Conservation (phyloP, 345 rosid genomes). For the Populus nigra region DNA sequence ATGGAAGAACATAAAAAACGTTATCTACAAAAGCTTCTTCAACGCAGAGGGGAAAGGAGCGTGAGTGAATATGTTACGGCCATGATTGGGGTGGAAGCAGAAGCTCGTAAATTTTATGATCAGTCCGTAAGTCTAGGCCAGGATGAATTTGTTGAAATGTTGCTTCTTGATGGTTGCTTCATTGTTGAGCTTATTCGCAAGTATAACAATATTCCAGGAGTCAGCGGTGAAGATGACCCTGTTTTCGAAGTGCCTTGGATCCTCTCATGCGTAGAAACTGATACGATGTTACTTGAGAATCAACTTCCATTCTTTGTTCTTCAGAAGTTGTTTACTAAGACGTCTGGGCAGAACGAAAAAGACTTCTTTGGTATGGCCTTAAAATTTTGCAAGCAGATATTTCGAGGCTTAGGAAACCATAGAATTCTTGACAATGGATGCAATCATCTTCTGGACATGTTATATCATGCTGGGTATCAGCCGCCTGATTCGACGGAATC, state of each 20-base stretch:
- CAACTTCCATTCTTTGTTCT: conserved; percentile 29
- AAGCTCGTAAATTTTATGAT: conserved; percentile 24
- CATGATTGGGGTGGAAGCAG: conserved; percentile 21
- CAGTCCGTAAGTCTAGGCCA: background rate
- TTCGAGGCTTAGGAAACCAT: background rate
- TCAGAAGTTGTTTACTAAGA: background rate
- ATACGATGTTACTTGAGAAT: conserved; percentile 4
- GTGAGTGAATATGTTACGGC: background rate
- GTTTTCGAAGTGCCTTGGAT: background rate
- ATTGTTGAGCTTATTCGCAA: conserved; percentile 16
- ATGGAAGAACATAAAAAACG: conserved; percentile 20
- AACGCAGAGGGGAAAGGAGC: background rate
- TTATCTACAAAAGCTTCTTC: conserved; percentile 6
- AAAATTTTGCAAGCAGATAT: fast-evolving
- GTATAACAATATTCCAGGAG: background rate
- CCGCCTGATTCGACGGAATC: too few species aligned
- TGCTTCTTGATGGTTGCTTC: conserved; percentile 34
- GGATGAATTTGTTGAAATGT: conserved; percentile 26
- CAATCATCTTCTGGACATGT: conserved; percentile 11
- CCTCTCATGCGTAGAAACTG: background rate
- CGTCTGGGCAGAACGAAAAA: too few species aligned
- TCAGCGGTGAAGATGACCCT: background rate
- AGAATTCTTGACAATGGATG: background rate
- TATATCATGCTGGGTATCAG: background rate
- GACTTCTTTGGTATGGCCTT: fast-evolving